Percentiles rank a stretch among this genome's conserved stretches.
phyloP scores from a whole-genome alignment of 768 basidiomycete genomes.

The Serendipita sp. region DNA sequence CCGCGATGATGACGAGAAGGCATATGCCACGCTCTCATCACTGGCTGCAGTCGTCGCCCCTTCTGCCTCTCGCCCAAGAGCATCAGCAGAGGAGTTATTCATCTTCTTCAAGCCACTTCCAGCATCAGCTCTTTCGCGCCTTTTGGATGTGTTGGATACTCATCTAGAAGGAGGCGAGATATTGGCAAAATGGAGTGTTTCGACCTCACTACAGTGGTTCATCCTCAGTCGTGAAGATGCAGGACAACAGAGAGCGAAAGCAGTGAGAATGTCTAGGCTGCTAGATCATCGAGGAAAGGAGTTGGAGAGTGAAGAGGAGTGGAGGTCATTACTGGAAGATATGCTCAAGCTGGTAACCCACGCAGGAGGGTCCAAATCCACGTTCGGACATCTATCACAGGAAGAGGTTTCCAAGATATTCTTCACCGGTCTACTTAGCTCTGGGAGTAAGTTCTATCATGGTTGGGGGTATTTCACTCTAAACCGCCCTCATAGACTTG shows the following conservation, averaged over 20 bases:
- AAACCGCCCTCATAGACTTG: constrained; percentile 32
- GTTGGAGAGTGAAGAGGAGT: constrained; percentile 50
- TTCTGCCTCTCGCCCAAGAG: constrained; percentile 39
- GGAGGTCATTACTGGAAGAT: constrained; percentile 78
- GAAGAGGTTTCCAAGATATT: constrained; percentile 71
- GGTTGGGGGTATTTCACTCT: not conserved
- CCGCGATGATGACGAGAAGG: constrained; percentile 52
- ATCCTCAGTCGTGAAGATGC: constrained; percentile 53
- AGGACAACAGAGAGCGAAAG: constrained; percentile 64
- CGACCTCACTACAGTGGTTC: constrained; percentile 80
- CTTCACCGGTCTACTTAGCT: constrained; percentile 69
- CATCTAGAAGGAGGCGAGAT: constrained; percentile 92
- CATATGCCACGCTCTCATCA: constrained; percentile 67
- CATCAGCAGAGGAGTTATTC: constrained; percentile 53
- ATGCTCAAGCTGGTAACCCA: constrained; percentile 66
- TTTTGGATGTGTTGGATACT: constrained; percentile 81
- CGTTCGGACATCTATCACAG: constrained; percentile 58
- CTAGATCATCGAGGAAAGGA: constrained; percentile 40
- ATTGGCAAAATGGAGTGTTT: constrained; percentile 70
- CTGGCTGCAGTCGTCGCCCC: constrained; percentile 69
- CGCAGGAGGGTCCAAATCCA: constrained; percentile 52
- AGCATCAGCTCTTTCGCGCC: constrained; percentile 54
- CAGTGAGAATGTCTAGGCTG: constrained; percentile 67
- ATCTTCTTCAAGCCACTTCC: constrained; percentile 73
- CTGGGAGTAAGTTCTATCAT: constrained; percentile 53